Evolutionary conservation across 2,329 filamentous ascomycete species (phyloP).

Genomic region (Teratosphaeriaceae sp.): DNA sequence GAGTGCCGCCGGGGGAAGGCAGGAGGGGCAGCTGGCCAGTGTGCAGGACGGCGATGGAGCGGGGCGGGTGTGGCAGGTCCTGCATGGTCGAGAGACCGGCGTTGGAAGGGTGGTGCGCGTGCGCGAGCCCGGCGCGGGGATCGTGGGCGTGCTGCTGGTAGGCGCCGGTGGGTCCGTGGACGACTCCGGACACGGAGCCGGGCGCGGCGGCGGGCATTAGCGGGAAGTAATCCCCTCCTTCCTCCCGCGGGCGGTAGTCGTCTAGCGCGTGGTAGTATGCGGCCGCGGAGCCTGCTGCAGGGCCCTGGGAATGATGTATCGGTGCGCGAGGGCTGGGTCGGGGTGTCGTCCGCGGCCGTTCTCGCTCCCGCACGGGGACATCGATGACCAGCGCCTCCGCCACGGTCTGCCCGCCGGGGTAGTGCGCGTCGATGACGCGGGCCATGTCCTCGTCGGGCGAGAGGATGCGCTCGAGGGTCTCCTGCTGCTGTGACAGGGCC

Average conservation of each 20-base stretch:
- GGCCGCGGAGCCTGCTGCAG: too few species aligned
- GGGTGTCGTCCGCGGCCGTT: conserved; percentile 76
- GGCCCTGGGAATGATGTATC: too few species aligned
- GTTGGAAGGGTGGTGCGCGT: not conserved
- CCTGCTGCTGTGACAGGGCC: conserved; percentile 20
- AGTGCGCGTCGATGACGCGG: conserved; percentile 72
- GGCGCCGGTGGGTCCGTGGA: too few species aligned
- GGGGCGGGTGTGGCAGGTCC: conserved; percentile 39
- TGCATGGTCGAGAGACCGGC: conserved; percentile 14
- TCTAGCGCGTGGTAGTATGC: conserved; percentile 55
- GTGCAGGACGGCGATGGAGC: conserved; percentile 72
- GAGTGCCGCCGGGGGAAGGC: conserved; percentile 68
- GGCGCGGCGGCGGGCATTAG: conserved; percentile 55
- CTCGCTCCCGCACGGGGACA: conserved; percentile 65
- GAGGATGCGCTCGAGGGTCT: conserved; percentile 63
- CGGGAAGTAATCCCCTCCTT: conserved; percentile 76
- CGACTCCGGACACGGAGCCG: too few species aligned
- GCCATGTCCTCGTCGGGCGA: conserved; percentile 82
- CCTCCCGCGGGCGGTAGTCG: conserved; percentile 59
- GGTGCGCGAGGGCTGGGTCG: conserved; percentile 45
- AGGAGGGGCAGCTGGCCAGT: conserved; percentile 74
- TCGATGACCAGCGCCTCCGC: conserved; percentile 91
- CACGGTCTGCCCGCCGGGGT: conserved; percentile 76
- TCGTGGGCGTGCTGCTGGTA: not conserved
- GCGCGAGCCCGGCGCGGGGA: conserved; percentile 36